Conservation (phyloP, 2,329 filamentous ascomycete genomes). For the Aphanoascus verrucosus region DNA sequence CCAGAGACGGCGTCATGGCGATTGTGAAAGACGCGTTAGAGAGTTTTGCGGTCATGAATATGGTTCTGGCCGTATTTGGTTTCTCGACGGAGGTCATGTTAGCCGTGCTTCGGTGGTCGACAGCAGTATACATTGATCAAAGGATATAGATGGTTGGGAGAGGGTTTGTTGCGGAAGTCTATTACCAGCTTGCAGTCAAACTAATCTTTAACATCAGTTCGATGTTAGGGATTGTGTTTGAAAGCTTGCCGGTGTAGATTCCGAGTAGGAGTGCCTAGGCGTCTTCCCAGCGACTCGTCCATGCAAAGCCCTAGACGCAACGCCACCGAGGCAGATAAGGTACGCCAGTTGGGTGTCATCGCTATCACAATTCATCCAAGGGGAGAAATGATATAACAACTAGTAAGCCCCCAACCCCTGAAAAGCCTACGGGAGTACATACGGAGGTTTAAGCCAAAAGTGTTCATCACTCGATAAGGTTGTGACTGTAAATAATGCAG, state of each 20-base stretch:
- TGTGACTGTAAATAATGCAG: no score
- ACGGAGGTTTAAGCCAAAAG: no score
- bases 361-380: no score
- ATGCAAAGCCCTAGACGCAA: neutral
- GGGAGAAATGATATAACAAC: no score
- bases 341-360: neutral
- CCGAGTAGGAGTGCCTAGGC: slow-evolving; percentile 1
- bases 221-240: neutral
- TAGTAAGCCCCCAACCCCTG: no score
- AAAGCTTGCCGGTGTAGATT: slow-evolving; percentile 11
- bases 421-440: no score
- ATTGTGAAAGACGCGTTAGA: no score
- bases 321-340: neutral
- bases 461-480: no score
- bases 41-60: no score
- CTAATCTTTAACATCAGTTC: neutral
- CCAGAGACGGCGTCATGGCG: neutral
- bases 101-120: neutral
- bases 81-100: neutral
- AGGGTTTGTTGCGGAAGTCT: neutral
- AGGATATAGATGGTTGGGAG: neutral
- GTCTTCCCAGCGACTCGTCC: neutral
- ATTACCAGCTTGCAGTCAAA: neutral
- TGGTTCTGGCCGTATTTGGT: neutral
- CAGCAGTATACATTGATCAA: neutral